phyloP scores from a whole-genome alignment of 1,139 yeast species.

The Nadsonia starkeyi-henricii region DNA sequence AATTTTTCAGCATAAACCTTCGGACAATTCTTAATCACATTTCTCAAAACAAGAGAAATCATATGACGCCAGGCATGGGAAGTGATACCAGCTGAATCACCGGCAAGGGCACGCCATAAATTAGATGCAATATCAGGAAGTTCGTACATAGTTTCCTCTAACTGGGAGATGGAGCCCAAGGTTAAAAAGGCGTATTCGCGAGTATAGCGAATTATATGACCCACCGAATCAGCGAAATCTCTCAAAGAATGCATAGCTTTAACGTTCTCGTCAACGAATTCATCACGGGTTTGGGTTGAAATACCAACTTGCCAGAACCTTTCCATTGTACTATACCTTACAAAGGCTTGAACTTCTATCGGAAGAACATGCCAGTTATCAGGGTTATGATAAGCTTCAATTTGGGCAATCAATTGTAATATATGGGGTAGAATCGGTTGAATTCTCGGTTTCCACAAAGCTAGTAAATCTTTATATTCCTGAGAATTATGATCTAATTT shows the following conservation, averaged over 20 bases:
- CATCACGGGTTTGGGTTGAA: slow-evolving; percentile 84
- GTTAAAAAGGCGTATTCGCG: slow-evolving; percentile 91
- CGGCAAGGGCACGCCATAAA: slow-evolving; percentile 78
- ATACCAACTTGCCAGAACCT: slow-evolving; percentile 98
- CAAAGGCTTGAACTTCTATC: slow-evolving; percentile 79
- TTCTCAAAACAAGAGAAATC: slow-evolving; percentile 77
- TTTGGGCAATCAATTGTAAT: slow-evolving; percentile 71
- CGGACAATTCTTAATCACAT: slow-evolving; percentile 83
- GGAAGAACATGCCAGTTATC: slow-evolving; percentile 83
- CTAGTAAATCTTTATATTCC: slow-evolving; percentile 58
- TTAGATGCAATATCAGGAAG: slow-evolving; percentile 66
- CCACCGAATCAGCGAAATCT: slow-evolving; percentile 97
- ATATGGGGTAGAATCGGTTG: slow-evolving; percentile 87
- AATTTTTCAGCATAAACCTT: slow-evolving; percentile 49
- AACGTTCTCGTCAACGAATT: slow-evolving; percentile 86
- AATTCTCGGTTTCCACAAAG: slow-evolving; percentile 85
- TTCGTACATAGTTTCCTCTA: slow-evolving; percentile 80
- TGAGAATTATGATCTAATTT: slow-evolving; percentile 66
- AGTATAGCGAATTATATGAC: slow-evolving; percentile 88
- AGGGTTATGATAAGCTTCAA: slow-evolving; percentile 90
- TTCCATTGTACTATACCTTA: slow-evolving; percentile 75
- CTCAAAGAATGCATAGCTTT: slow-evolving; percentile 86
- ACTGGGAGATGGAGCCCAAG: slow-evolving; percentile 75
- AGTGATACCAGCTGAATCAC: slow-evolving; percentile 75
- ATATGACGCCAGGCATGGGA: slow-evolving; percentile 96